Percentiles rank a stretch among this genome's conserved stretches.
These are phyloP conservation scores for Aspergillus jensenii DNA, from an alignment of 2,329 filamentous ascomycete species.

Conservation along the genomic window DNA sequence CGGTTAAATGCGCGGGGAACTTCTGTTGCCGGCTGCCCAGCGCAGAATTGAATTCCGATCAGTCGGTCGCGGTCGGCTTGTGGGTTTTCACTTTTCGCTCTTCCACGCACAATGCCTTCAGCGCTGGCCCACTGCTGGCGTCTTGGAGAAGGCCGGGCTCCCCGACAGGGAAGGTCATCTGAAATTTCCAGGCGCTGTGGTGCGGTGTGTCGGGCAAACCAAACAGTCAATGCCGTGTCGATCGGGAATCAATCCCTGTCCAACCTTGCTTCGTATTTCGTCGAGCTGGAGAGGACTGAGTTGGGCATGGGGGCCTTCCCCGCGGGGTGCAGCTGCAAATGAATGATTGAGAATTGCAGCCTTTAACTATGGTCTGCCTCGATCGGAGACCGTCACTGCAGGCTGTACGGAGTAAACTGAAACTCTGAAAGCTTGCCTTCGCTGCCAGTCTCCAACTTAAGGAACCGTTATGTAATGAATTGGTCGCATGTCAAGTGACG, in stretches of 20 bases:
- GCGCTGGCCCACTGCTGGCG: background rate
- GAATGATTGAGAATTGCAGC: background rate
- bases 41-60: constrained; percentile 6
- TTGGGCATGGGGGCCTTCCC: background rate
- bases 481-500: constrained; percentile 17
- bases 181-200: background rate
- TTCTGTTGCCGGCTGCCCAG: constrained; percentile 15
- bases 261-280: constrained; percentile 13
- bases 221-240: constrained; percentile 12
- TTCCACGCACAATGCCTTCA: background rate
- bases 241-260: constrained; percentile 17
- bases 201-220: background rate
- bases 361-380: no score
- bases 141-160: background rate
- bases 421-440: no score
- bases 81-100: background rate
- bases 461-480: constrained; percentile 20
- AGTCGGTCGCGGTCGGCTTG: constrained; percentile 17
- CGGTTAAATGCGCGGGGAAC: constrained; percentile 25
- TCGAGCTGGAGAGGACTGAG: background rate
- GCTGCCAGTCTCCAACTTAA: no score
- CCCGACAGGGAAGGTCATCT: no score
- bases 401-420: no score
- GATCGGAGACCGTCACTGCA: no score
- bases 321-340: background rate